Conservation (phyloP, 106 monocot species). For the Dactylorhiza incarnata region DNA sequence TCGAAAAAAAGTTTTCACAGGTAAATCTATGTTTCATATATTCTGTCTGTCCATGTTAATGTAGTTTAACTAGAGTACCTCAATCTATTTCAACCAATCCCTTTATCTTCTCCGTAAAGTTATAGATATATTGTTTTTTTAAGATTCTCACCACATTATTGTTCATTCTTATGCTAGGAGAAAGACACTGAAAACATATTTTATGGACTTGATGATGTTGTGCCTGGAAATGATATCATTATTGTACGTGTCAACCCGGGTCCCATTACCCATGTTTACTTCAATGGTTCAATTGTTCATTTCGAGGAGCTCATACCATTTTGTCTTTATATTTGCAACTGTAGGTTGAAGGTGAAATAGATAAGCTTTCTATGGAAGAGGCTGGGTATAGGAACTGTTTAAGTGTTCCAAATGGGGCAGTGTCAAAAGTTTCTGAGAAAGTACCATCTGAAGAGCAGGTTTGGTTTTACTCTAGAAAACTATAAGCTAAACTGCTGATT, state of each 20-base stretch:
- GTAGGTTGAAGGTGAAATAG: constrained; percentile 79
- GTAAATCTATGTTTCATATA: constrained; percentile 11
- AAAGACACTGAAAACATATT: constrained; percentile 65
- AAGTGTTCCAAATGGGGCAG: constrained; percentile 79
- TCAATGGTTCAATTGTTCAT: background rate
- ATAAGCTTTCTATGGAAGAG: constrained; percentile 78
- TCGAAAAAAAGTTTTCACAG: constrained; percentile 81
- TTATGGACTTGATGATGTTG: constrained; percentile 91
- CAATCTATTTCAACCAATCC: constrained; percentile 2
- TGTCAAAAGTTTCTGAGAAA: constrained; percentile 37
- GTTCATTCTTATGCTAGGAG: constrained; percentile 48
- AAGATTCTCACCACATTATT: constrained; percentile 7
- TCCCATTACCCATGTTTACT: background rate
- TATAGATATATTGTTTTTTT: background rate
- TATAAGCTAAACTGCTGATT: background rate
- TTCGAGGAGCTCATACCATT: background rate
- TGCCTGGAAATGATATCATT: constrained; percentile 48
- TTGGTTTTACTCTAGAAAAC: background rate
- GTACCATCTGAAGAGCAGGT: constrained; percentile 41
- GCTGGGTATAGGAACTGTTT: constrained; percentile 70
- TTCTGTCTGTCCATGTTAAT: background rate
- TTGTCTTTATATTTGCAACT: background rate
- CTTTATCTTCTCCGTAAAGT: background rate
- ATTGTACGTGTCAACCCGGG: constrained; percentile 45
- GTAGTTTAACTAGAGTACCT: background rate